These are phyloP conservation scores for Helminthosporium solani DNA, from an alignment of 2,329 filamentous ascomycete genomes.

Conservation along the genomic window DNA sequence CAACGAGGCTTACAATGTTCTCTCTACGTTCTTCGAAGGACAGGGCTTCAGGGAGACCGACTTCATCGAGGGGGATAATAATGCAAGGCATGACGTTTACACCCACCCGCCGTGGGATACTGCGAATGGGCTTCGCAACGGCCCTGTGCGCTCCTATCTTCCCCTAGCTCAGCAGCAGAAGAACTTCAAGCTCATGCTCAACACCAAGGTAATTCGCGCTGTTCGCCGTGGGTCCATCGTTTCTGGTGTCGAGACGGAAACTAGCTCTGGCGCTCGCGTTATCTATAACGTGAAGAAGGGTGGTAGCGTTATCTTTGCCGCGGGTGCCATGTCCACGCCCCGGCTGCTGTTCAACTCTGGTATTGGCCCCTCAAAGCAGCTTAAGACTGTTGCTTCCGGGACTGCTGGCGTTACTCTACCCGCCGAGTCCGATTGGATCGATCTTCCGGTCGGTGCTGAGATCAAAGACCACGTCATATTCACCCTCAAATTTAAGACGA, in stretches of 20 bases:
- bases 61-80: slow-evolving; percentile 57
- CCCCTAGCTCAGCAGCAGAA: slow-evolving; percentile 58
- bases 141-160: slow-evolving; percentile 70
- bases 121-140: slow-evolving; percentile 63
- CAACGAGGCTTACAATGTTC: slow-evolving; percentile 63
- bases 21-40: slow-evolving; percentile 59
- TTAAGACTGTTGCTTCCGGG: slow-evolving; percentile 47
- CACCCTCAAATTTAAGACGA: slow-evolving; percentile 36
- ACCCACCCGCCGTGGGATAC: slow-evolving; percentile 68
- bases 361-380: slow-evolving; percentile 60
- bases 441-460: slow-evolving; percentile 50
- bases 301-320: slow-evolving; percentile 66
- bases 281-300: slow-evolving; percentile 57
- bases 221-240: slow-evolving; percentile 61
- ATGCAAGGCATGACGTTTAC: slow-evolving; percentile 61
- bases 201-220: slow-evolving; percentile 65
- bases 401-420: slow-evolving; percentile 45
- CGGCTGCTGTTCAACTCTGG: slow-evolving; percentile 68
- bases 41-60: slow-evolving; percentile 66
- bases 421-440: slow-evolving; percentile 48
- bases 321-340: slow-evolving; percentile 67
- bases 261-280: slow-evolving; percentile 41
- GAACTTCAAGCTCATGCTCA: slow-evolving; percentile 67
- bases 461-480: slow-evolving; percentile 45
- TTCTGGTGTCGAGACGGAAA: slow-evolving; percentile 63